Evolutionary conservation across 306 rosid species (phyloP), one percentile per base, ranked within the genome.

Genomic region (Cucumis cinereus): DNA sequence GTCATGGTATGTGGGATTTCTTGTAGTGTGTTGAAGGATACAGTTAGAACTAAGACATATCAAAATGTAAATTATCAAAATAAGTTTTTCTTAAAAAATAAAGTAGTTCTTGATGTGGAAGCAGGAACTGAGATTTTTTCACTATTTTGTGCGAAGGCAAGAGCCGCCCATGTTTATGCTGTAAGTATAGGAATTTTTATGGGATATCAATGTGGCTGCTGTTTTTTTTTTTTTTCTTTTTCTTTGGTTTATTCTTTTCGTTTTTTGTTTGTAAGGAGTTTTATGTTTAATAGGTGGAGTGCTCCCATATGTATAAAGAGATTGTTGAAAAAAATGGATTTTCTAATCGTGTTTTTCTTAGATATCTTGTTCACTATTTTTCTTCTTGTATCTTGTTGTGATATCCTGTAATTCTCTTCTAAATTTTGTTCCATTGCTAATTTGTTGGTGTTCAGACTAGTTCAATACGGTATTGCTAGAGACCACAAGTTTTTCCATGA

Each of bases 101-200:
- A 94, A 80, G 81, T 94, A n/a, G 97, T 94, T 79, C 99, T 94
- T 74, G 99, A 94, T 80, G 99, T 92, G 35, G 99, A 97, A 79
- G 99, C 99, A 26, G 99, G 99, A 76, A 94, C 99, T 66, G 99
- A 96, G 43, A 94, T 94, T 87, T 83, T 94, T 81, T 94, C 99
- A 41, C 87, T 94, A 54, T 94, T 94, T 70, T 94, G 99, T 79
- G 99, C 97, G 20, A 94, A 90, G 82, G 99, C 96, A 7, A 97
- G 97, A 77, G 99, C 99, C 53, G 67, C 83, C 58, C 99, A 94
- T 83, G 96, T 94, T 80, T 94, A 89, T 85, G 99, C 99, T 0
- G 99, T 92, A 77, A 66, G 88, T 78, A 61, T 54, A 61, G 57
- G 4, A 19, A 45, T 58, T 40, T 57, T 52, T 56, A 33, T 33